Percentiles rank a stretch among this genome's conserved stretches.
Evolutionary conservation across 106 monocot genomes (phyloP).

Genomic region (Ottelia alismoides): DNA sequence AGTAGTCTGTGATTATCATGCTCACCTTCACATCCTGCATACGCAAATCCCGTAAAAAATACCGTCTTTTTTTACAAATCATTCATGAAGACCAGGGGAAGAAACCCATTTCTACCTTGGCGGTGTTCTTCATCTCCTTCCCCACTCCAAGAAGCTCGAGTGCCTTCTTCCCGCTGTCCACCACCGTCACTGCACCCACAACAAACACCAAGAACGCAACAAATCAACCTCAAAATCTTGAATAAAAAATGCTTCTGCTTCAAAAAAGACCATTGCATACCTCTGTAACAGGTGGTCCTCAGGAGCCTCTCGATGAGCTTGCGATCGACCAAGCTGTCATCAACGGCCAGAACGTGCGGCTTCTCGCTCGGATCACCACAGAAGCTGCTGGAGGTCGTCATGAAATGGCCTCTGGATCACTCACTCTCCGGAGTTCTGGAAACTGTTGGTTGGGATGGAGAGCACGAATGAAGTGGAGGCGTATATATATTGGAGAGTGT

Average conservation of each 20-base stretch:
- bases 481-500: too few relatives aligned
- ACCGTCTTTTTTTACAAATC: background rate
- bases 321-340: conserved; percentile 61
- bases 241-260: background rate
- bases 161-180: conserved; percentile 37
- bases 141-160: conserved; percentile 30
- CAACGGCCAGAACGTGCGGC: conserved; percentile 66
- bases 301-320: conserved; percentile 41
- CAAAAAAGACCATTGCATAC: conserved; percentile 7
- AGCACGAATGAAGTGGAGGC: too few relatives aligned
- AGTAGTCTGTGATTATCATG: conserved; percentile 85
- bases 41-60: background rate
- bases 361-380: conserved; percentile 1
- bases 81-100: background rate
- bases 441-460: too few relatives aligned
- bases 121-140: too few relatives aligned
- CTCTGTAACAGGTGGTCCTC: conserved; percentile 31
- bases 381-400: background rate
- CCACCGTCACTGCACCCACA: conserved; percentile 28
- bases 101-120: too few relatives aligned
- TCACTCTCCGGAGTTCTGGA: too few relatives aligned
- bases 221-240: background rate
- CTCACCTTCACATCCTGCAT: conserved; percentile 47
- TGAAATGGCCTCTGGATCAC: too few relatives aligned
- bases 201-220: background rate